Conservation (phyloP, 169 alveolate genomes). For the Theileria parva region DNA sequence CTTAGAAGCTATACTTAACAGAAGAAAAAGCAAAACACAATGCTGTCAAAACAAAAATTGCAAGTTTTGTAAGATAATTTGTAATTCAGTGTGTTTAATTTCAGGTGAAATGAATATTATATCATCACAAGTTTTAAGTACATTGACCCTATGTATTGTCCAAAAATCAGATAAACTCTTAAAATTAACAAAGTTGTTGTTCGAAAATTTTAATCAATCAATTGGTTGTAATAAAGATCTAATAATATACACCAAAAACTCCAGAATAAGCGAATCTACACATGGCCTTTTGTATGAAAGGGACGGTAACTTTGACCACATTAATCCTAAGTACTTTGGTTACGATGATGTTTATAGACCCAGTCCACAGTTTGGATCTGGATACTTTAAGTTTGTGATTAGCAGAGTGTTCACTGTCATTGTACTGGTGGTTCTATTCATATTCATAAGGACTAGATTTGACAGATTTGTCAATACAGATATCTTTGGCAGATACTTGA, state of each 20-base stretch:
- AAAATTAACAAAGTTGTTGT: too few relatives aligned
- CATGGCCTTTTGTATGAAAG: not conserved
- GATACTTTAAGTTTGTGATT: not conserved
- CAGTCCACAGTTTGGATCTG: not conserved
- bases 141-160: too few relatives aligned
- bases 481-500: not conserved
- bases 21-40: too few relatives aligned
- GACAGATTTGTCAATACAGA: not conserved
- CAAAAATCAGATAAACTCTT: too few relatives aligned
- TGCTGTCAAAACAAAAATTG: too few relatives aligned
- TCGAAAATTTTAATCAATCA: too few relatives aligned
- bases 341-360: slow-evolving; percentile 10
- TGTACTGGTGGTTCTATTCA: not conserved
- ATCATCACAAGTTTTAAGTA: too few relatives aligned
- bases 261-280: not conserved
- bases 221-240: too few relatives aligned
- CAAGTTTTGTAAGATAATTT: too few relatives aligned
- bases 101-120: too few relatives aligned
- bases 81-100: too few relatives aligned
- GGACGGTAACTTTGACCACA: not conserved
- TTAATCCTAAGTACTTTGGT: not conserved
- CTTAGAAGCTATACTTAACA: too few relatives aligned
- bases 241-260: not conserved
- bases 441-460: slow-evolving; percentile 2
- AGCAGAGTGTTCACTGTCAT: not conserved